A percentile compares a stretch with the other conserved stretches of the same genome.
Conservation (phyloP, 1,284 basidiomycete species). For the Ceratobasidium sp. region DNA sequence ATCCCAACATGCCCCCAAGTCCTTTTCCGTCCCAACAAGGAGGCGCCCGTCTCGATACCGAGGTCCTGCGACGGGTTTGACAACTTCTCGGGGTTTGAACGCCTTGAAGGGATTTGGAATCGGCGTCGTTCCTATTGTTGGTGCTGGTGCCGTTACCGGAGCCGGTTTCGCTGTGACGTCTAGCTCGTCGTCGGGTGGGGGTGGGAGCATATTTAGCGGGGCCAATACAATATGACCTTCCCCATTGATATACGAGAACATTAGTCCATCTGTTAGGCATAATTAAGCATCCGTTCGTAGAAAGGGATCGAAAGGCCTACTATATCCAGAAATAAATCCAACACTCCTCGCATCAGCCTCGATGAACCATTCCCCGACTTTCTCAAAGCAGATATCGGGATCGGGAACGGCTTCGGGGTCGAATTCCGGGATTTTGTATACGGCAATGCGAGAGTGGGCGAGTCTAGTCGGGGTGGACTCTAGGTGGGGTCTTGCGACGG, state of each 20-base stretch:
- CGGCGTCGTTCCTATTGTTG: conserved; percentile 30
- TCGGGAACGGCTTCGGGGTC: conserved; percentile 51
- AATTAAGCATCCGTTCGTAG: not conserved
- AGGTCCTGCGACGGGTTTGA: not conserved
- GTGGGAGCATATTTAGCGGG: conserved; percentile 36
- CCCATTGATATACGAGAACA: conserved; percentile 35
- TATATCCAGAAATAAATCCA: conserved; percentile 59
- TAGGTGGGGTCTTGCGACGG: conserved; percentile 32
- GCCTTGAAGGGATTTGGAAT: conserved; percentile 38
- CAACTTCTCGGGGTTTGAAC: conserved; percentile 29
- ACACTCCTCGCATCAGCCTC: conserved; percentile 64
- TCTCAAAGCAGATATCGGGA: conserved; percentile 59
- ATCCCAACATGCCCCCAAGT: conserved; percentile 17
- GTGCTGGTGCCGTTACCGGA: not conserved
- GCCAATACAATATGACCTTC: conserved; percentile 56
- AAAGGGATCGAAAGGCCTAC: conserved; percentile 6
- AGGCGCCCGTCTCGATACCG: conserved; percentile 25
- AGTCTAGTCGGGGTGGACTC: conserved; percentile 22
- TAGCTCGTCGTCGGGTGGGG: conserved; percentile 36
- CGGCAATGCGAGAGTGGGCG: conserved; percentile 59
- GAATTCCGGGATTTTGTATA: conserved; percentile 60
- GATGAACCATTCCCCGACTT: conserved; percentile 69
- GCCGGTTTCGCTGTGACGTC: conserved; percentile 30
- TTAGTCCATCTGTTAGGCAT: conserved; percentile 61
- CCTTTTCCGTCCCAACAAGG: conserved; percentile 30